phyloP scores from a whole-genome alignment of 2,329 filamentous ascomycete species.

The Rhinocladiella mackenziei region DNA sequence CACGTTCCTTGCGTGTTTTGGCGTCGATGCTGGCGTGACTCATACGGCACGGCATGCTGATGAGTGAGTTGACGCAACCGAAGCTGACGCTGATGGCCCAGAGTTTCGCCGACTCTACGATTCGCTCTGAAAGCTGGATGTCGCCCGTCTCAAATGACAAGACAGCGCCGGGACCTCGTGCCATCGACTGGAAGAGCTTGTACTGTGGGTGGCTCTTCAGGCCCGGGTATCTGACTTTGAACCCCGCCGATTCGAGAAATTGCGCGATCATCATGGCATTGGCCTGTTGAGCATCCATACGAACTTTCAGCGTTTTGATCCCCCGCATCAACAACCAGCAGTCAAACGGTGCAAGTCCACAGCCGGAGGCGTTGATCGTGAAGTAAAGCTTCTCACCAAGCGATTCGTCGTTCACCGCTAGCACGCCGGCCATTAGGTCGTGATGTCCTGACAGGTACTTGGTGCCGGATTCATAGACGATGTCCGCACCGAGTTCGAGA shows the following conservation, averaged over 20 bases:
- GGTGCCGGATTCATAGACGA: constrained; percentile 95
- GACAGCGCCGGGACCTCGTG: constrained; percentile 87
- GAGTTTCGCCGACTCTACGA: constrained; percentile 85
- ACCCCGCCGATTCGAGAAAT: constrained; percentile 85
- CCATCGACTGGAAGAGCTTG: constrained; percentile 91
- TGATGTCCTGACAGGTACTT: constrained; percentile 98
- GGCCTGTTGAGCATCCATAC: constrained; percentile 96
- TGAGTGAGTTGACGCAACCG: constrained; percentile 95
- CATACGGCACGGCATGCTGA: constrained; percentile 99
- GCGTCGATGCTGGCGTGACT: constrained; percentile 97
- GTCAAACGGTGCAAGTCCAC: constrained; percentile 90
- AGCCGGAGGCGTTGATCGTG: constrained; percentile 94
- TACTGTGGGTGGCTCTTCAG: constrained; percentile 95
- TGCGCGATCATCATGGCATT: constrained; percentile 74
- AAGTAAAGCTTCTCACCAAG: constrained; percentile 91
- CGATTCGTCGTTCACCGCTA: constrained; percentile 78
- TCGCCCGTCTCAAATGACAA: constrained; percentile 95
- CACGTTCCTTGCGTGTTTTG: constrained; percentile 80
- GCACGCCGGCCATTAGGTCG: constrained; percentile 97
- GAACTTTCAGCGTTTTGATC: constrained; percentile 92
- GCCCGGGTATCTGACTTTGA: constrained; percentile 92
- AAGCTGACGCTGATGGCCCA: constrained; percentile 98
- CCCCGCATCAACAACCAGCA: constrained; percentile 93
- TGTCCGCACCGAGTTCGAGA: constrained; percentile 87
- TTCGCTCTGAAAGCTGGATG: constrained; percentile 74